phyloP scores from a whole-genome alignment of 106 monocot genomes.

The Allium fistulosum region DNA sequence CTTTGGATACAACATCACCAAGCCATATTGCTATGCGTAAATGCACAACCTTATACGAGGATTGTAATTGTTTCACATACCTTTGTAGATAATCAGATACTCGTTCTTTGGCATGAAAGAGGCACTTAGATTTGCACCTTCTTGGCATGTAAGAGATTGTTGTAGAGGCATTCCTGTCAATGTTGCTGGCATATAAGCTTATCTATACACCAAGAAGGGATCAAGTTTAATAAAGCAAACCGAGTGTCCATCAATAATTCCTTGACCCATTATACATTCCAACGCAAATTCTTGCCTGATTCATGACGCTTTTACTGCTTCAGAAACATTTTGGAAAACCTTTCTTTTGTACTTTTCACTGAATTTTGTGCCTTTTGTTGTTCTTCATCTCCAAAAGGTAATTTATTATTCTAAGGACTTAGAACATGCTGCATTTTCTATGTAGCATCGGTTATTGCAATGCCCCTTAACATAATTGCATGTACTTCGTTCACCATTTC shows the following conservation, averaged over 20 bases:
- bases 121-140: too few relatives aligned
- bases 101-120: too few relatives aligned
- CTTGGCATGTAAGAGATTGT: conserved; percentile 48
- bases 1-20: too few relatives aligned
- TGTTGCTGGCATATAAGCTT: conserved; percentile 55
- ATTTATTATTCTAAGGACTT: neutral
- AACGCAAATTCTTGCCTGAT: conserved; percentile 57
- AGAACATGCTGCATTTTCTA: too few relatives aligned
- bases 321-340: conserved; percentile 80
- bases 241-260: conserved; percentile 72
- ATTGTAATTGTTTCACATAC: too few relatives aligned
- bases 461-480: too few relatives aligned
- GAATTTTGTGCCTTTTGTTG: conserved; percentile 94
- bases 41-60: too few relatives aligned
- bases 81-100: too few relatives aligned
- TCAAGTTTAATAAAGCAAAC: conserved; percentile 29
- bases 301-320: conserved; percentile 53
- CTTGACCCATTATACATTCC: conserved; percentile 91
- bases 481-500: too few relatives aligned
- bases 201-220: conserved; percentile 50
- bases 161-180: conserved; percentile 79
- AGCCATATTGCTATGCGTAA: too few relatives aligned
- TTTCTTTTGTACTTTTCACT: conserved; percentile 98
- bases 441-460: too few relatives aligned
- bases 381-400: conserved; percentile 96